Percentiles rank a stretch among this genome's conserved stretches.
These are phyloP conservation scores for Pueraria montana DNA, from an alignment of 306 rosid genomes.

Conservation along the genomic window DNA sequence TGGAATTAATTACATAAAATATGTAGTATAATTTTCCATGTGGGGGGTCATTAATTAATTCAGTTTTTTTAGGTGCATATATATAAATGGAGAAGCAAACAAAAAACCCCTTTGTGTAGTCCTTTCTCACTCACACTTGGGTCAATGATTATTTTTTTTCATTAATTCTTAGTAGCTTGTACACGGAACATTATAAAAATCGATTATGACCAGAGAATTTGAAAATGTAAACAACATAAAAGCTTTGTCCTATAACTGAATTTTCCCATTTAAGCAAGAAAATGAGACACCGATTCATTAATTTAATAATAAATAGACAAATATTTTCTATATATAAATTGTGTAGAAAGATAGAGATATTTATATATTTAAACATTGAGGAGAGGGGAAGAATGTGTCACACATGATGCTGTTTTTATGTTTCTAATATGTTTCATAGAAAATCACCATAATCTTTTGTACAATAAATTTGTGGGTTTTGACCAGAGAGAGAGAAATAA, in stretches of 20 bases:
- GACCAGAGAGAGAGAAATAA: neutral
- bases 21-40: slow-evolving; percentile 27
- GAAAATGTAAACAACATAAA: slow-evolving; percentile 41
- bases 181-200: slow-evolving; percentile 33
- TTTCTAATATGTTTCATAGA: neutral
- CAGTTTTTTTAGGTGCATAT: slow-evolving; percentile 52
- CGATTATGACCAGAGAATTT: slow-evolving; percentile 43
- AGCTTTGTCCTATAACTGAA: slow-evolving; percentile 29
- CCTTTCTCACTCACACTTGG: slow-evolving; percentile 51
- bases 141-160: slow-evolving; percentile 49
- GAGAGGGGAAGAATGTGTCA: slow-evolving; percentile 72
- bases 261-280: slow-evolving; percentile 57
- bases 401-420: slow-evolving; percentile 59
- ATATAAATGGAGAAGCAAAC: slow-evolving; percentile 58
- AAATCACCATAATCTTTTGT: neutral
- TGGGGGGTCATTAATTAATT: slow-evolving; percentile 46
- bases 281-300: slow-evolving; percentile 32
- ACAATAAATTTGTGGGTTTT: neutral
- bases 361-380: slow-evolving; percentile 44
- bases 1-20: neutral
- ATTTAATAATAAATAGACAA: neutral
- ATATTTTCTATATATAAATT: slow-evolving; percentile 20
- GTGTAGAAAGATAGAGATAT: slow-evolving; percentile 51
- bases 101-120: slow-evolving; percentile 58
- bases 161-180: slow-evolving; percentile 4